Percentiles rank a stretch among this genome's conserved stretches.
phyloP scores from a whole-genome alignment of 169 alveolate species.

The Plasmodium coatneyi region DNA sequence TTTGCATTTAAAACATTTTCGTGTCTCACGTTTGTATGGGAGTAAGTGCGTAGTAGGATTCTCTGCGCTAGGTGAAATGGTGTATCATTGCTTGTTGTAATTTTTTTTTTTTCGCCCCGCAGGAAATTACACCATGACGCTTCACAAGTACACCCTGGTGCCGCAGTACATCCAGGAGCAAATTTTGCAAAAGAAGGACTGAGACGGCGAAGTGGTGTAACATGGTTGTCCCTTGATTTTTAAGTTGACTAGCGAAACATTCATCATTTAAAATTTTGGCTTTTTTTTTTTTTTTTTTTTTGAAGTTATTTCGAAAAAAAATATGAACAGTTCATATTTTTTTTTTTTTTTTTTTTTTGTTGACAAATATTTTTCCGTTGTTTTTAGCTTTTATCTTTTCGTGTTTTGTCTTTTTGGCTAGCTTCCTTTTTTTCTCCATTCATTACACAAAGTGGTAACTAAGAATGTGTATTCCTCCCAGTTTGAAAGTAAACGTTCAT shows the following conservation, averaged over 20 bases:
- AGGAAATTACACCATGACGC: constrained; percentile 74
- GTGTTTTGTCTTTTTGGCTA: background rate
- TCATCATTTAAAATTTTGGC: constrained; percentile 17
- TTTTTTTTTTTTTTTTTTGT: background rate
- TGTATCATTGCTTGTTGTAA: background rate
- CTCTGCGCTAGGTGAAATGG: background rate
- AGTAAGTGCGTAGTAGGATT: background rate
- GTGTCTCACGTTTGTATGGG: background rate
- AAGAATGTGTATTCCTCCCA: background rate
- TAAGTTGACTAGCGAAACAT: background rate
- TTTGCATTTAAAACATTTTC: constrained; percentile 8
- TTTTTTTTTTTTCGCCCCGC: constrained; percentile 13
- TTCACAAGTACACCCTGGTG: constrained; percentile 64
- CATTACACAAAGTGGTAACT: background rate
- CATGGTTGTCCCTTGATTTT: background rate
- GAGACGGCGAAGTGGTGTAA: background rate
- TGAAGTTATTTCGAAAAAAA: constrained; percentile 16
- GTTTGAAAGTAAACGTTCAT: constrained; percentile 15
- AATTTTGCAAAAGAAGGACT: constrained; percentile 71
- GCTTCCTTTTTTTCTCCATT: background rate
- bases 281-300: constrained; percentile 19
- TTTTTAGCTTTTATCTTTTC: constrained; percentile 4
- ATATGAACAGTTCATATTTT: constrained; percentile 14
- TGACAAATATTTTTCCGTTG: constrained; percentile 22
- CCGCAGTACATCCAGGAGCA: constrained; percentile 73